Evolutionary conservation across 768 basidiomycete genomes (phyloP), one percentile per base, ranked within the genome.

Genomic region (Lentinula aciculospora): DNA sequence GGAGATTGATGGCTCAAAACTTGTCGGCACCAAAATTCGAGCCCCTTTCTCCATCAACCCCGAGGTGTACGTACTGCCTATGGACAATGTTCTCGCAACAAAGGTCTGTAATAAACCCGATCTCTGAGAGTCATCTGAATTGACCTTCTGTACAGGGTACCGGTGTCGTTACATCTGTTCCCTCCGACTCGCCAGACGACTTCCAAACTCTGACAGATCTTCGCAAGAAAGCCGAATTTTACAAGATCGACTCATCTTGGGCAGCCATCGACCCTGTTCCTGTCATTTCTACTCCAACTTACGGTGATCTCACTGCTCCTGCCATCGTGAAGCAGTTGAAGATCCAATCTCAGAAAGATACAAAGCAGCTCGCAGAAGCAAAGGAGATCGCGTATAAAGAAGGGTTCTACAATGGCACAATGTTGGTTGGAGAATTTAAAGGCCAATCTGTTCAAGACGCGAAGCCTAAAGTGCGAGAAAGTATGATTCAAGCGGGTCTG

Each of bases 371-470:
- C 27, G 86, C 88, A 3, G 95, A 98, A 69, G 97, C 97, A 51
- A 99, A 99, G 73, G 97, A 98, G 66, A 82, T 98, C 60, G 92
- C 93, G 9, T 98, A 98, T 76, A 98, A 97, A 74, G 96, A 98
- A 71, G 97, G 97, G 21, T 98, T 98, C 81, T 98, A 98, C 71
- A 83, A 81, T 66, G 97, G 97, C 10, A 87, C 80, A 4, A 98
- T 99, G 95, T 60, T 85, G 53, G 82, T 92, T 9, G 97, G 96
- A 45, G 88, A 95, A 62, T 98, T 86, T 77, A 89, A 90, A 72
- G 97, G 96, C 27, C 69, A 84, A 72, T 72, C 84, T 12, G 96
- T 98, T 12, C 88, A 93, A 71, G 92, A 94, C 53, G 96, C 94
- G 51, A 99, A 98, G 74, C 76, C 78, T 40, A 93, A 91, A 71